Conservation (phyloP, 495 filamentous ascomycete genomes). For the Aspergillus kassunensis region DNA sequence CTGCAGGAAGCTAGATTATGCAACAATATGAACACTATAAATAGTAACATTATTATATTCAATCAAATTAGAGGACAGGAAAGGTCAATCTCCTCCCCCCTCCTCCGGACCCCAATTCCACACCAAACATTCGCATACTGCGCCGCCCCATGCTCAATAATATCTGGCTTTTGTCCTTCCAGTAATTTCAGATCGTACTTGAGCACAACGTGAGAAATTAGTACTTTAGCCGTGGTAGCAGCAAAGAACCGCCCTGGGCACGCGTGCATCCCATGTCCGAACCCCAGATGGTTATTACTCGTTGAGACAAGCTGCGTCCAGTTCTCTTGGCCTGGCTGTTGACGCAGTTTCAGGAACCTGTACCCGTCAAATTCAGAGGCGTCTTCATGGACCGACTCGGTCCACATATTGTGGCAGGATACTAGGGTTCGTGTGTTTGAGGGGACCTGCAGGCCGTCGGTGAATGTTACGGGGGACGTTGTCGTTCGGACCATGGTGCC, state of each 20-base stretch:
- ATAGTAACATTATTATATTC: too few species aligned
- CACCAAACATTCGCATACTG: background rate
- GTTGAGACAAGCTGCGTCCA: constrained; percentile 35
- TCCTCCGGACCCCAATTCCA: background rate
- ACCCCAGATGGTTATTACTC: constrained; percentile 34
- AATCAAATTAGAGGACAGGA: background rate
- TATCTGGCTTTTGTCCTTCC: background rate
- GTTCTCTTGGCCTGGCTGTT: constrained; percentile 28
- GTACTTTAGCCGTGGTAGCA: constrained; percentile 37
- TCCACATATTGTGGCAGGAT: constrained; percentile 22
- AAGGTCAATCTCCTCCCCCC: constrained; percentile 4
- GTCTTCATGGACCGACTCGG: constrained; percentile 31
- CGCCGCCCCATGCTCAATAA: background rate
- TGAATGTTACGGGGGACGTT: constrained; percentile 11
- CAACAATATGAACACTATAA: too few species aligned
- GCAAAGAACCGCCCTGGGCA: constrained; percentile 51
- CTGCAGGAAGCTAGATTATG: too few species aligned
- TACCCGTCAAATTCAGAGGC: constrained; percentile 38
- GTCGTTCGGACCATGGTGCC: constrained; percentile 13
- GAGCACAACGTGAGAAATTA: constrained; percentile 35
- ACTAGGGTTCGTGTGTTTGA: constrained; percentile 26
- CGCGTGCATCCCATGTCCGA: constrained; percentile 46
- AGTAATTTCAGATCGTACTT: constrained; percentile 40
- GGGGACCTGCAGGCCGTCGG: constrained; percentile 4
- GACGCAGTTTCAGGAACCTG: constrained; percentile 39